Evolutionary conservation across 306 rosid species (phyloP).

Genomic region (Elaeagnus macrophylla): DNA sequence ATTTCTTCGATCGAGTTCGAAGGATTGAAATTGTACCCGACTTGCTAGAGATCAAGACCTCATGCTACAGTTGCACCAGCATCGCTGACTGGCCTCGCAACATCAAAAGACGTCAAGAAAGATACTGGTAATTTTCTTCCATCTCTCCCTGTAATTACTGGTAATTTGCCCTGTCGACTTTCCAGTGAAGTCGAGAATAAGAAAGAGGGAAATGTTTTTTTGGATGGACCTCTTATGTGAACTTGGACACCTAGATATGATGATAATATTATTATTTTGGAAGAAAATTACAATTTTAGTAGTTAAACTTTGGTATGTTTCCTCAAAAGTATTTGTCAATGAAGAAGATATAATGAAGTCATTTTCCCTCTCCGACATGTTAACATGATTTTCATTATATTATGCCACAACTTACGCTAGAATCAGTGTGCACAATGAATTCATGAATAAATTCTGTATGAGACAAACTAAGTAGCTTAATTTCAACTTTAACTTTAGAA

Average conservation of each 20-base stretch:
- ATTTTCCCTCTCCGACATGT: too few relatives aligned
- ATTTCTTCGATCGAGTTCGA: constrained; percentile 40
- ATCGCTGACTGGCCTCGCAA: constrained; percentile 25
- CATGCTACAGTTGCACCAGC: constrained; percentile 9
- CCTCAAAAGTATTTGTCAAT: too few relatives aligned
- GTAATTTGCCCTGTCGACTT: neutral
- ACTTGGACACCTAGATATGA: too few relatives aligned
- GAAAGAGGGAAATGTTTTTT: neutral
- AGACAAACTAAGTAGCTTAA: neutral
- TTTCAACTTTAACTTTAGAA: neutral
- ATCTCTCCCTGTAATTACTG: neutral
- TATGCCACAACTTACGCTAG: too few relatives aligned
- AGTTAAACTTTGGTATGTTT: too few relatives aligned
- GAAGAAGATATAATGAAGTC: too few relatives aligned
- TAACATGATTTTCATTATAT: too few relatives aligned
- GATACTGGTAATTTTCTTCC: constrained; percentile 15
- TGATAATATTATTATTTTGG: too few relatives aligned
- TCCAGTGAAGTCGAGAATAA: neutral
- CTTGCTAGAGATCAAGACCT: constrained; percentile 12
- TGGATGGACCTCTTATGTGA: too few relatives aligned
- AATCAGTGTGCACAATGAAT: too few relatives aligned
- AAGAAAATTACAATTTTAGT: too few relatives aligned
- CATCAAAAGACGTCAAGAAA: constrained; percentile 28
- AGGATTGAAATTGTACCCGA: constrained; percentile 32
- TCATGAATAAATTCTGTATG: neutral